Evolutionary conservation across 768 basidiomycete species (phyloP).

Genomic region (Tulasnella sp.): DNA sequence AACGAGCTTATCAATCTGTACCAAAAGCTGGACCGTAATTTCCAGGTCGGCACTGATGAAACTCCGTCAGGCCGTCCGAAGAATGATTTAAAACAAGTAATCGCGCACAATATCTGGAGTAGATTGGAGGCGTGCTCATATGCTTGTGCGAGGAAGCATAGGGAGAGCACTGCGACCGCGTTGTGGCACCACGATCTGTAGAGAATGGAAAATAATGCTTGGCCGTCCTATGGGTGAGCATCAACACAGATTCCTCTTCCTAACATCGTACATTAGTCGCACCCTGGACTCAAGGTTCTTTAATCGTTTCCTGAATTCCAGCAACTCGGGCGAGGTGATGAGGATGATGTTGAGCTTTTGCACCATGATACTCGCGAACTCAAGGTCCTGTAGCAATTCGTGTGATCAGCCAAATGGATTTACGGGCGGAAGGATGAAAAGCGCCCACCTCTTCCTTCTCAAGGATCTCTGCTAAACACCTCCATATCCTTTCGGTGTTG

Average conservation of each 20-base stretch:
- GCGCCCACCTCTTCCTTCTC: conserved; percentile 84
- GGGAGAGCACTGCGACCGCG: conserved; percentile 89
- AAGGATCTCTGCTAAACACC: conserved; percentile 90
- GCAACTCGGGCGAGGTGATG: conserved; percentile 91
- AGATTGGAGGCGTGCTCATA: conserved; percentile 98
- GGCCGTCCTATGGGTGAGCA: conserved; percentile 61
- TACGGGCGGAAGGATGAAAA: no score
- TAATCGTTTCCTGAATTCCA: conserved; percentile 83
- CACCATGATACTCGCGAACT: conserved; percentile 95
- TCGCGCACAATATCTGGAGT: conserved; percentile 78
- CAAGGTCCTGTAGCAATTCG: conserved; percentile 57
- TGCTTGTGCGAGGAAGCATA: conserved; percentile 93
- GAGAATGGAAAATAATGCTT: conserved; percentile 83
- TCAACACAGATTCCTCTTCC: not conserved
- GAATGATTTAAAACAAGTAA: not conserved
- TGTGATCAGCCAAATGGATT: no score
- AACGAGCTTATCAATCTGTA: conserved; percentile 95
- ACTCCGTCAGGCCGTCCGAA: not conserved
- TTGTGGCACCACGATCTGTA: conserved; percentile 99
- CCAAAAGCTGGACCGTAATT: conserved; percentile 86
- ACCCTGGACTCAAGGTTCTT: conserved; percentile 91
- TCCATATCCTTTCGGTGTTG: conserved; percentile 90
- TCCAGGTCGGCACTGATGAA: conserved; percentile 78
- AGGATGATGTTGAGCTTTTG: conserved; percentile 95
- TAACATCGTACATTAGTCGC: conserved; percentile 23